phyloP scores from a whole-genome alignment of 2,329 filamentous ascomycete species.

The Pezicula rhizophila region DNA sequence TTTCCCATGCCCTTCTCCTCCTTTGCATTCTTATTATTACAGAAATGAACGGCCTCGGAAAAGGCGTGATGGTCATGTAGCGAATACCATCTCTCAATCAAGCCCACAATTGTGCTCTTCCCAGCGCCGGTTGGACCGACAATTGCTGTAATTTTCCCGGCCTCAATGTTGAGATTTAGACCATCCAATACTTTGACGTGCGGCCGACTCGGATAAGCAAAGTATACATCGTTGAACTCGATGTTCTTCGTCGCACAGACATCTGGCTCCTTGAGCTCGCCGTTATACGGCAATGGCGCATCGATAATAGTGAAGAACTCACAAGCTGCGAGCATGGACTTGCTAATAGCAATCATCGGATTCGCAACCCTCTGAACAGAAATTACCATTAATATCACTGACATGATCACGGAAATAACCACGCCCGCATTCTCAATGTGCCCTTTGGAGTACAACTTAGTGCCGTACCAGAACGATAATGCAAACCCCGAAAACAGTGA shows the following conservation, averaged over 20 bases:
- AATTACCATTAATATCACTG: no score
- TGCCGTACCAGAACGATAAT: conserved; percentile 56
- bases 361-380: no score
- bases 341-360: neutral
- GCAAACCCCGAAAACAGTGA: no score
- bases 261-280: conserved; percentile 34
- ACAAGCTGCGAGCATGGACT: conserved; percentile 23
- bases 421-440: no score
- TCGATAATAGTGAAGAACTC: conserved; percentile 30
- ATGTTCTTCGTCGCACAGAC: conserved; percentile 36
- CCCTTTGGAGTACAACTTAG: conserved; percentile 33
- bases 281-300: conserved; percentile 28
- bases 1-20: no score
- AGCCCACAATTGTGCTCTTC: conserved; percentile 34
- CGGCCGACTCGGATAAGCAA: conserved; percentile 28
- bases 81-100: conserved; percentile 39
- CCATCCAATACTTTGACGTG: conserved; percentile 28
- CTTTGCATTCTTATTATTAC: no score
- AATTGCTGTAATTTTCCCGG: conserved; percentile 34
- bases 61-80: no score
- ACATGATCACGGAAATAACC: no score
- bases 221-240: conserved; percentile 25
- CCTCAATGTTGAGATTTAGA: conserved; percentile 24
- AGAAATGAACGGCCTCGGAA: no score
- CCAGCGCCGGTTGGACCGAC: conserved; percentile 37